Evolutionary conservation across 257 asterid species (phyloP).

Genomic region (Lycium barbarum): DNA sequence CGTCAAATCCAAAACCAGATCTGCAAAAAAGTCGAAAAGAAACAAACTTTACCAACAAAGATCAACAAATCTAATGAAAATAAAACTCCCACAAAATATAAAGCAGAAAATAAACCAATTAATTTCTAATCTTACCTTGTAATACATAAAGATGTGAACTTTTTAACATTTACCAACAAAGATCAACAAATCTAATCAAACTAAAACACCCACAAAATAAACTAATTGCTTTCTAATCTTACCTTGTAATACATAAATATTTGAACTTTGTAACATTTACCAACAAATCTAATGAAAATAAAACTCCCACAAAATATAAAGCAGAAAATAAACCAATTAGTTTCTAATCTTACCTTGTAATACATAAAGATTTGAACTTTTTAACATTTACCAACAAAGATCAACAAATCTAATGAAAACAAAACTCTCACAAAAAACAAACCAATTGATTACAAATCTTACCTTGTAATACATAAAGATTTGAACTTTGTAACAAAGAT

Average conservation of each 20-base stretch:
- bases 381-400: background rate
- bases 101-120: background rate
- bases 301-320: background rate
- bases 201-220: background rate
- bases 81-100: background rate
- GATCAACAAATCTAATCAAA: background rate
- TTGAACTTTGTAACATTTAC: slow-evolving; percentile 23
- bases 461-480: slow-evolving; percentile 38
- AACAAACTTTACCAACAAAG: background rate
- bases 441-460: background rate
- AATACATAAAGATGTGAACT: background rate
- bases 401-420: background rate
- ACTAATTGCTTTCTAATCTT: background rate
- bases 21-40: slow-evolving; percentile 44
- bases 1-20: slow-evolving; percentile 38
- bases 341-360: no score
- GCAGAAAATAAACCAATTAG: background rate
- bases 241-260: slow-evolving; percentile 37
- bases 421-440: background rate
- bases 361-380: background rate
- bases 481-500: slow-evolving; percentile 28
- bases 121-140: no score
- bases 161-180: background rate
- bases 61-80: background rate
- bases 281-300: no score